Base-by-base conservation (phyloP, 345 rosid species). In the Limnanthes douglasii region DNA sequence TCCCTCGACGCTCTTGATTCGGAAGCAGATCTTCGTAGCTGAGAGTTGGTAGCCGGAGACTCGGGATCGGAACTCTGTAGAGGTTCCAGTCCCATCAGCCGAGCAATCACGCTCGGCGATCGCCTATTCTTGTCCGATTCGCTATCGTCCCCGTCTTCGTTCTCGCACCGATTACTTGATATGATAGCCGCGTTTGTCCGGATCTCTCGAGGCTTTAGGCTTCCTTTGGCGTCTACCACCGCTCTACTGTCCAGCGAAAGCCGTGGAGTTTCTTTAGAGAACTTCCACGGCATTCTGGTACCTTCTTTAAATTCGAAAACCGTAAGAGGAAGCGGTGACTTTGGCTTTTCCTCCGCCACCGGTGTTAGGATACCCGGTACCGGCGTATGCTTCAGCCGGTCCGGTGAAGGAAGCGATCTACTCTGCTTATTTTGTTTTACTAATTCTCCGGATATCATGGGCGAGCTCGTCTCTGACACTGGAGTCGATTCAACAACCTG, bases 211-310 rank as follows among this genome's bases (percentile, higher is more conserved):
- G 92, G 78, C 27, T 77, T 77, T 34, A 90, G 86, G 60, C 69
- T 61, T 39, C 96, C 98, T 28, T 68, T 90, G 2, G 86, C 86
- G 28, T 84, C 95, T 20, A 86, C 73, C 1, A 70, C 60, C 8
- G 94, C 94, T 48, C 96, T 69, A 68, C 98, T 90, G 18, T 90
- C 98, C n/a, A 90, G 94, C 3, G 98, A 90, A 6, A 90, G 88
- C 45, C 98, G 57, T 1, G 98, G 98, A 48, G 93, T 77, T 51
- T 80, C 98, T 49, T 69, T 90, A 17, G 69, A 70, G 67, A 72
- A 75, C 66, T 73, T 84, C 98, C 97, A 69, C 1, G 95, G 51
- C 21, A 80, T 51, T 39, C 60, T 72, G 2, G 70, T 32, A 26
- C 74, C 71, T 58, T 69, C 73, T 49, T 64, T 68, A 31, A 49